A percentile compares a stretch with the other conserved stretches of the same genome.
Conservation (phyloP, 2,329 filamentous ascomycete species). For the Aspergillus sclerotialis region DNA sequence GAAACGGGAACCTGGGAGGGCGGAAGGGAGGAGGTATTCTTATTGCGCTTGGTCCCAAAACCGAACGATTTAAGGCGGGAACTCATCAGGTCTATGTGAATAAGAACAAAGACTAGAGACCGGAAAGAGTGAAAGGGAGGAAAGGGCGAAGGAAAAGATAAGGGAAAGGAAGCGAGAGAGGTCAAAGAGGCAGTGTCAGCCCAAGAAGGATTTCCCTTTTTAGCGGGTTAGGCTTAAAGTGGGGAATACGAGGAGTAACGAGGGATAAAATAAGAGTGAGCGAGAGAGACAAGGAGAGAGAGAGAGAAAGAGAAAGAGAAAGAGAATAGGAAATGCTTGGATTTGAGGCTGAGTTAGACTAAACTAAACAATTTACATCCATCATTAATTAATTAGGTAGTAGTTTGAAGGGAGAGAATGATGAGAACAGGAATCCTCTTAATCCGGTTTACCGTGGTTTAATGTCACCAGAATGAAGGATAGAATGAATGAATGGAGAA, state of each 20-base stretch:
- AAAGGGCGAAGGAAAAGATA: conserved; percentile 3
- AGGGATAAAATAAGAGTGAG: not conserved
- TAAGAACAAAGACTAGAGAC: too few species aligned
- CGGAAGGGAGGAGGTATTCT: conserved; percentile 35
- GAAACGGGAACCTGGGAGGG: conserved; percentile 18
- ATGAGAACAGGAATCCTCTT: too few species aligned
- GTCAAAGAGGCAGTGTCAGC: not conserved
- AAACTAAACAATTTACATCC: too few species aligned
- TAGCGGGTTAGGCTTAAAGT: not conserved
- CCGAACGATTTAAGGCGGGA: conserved; percentile 44
- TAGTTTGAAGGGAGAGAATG: too few species aligned
- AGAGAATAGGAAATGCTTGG: too few species aligned
- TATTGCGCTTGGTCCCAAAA: conserved; percentile 44
- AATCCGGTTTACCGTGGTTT: too few species aligned
- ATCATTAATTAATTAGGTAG: too few species aligned
- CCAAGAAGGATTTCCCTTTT: not conserved
- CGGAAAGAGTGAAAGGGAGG: conserved; percentile 12
- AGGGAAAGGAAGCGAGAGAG: conserved; percentile 1
- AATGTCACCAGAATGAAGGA: not conserved
- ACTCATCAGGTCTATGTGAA: conserved; percentile 47
- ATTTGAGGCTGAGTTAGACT: too few species aligned
- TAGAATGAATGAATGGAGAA: too few species aligned
- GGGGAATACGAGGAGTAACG: not conserved
- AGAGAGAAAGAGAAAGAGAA: conserved; percentile 7
- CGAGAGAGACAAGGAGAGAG: conserved; percentile 5